Conservation (phyloP, 192 early-diverging fungal genomes). For the Entomortierella beljakovae region DNA sequence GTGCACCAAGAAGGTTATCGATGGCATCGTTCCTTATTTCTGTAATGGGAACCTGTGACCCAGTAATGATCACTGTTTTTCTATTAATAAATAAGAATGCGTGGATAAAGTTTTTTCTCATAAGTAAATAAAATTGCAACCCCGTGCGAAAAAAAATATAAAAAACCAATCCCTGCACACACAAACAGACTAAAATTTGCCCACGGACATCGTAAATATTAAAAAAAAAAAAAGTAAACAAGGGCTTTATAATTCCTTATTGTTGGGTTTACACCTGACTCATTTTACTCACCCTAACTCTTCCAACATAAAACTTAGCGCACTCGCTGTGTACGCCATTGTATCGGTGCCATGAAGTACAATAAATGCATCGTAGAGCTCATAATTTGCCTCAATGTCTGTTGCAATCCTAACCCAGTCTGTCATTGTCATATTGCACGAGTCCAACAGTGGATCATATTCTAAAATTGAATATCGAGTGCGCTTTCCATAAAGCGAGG, state of each 20-base stretch:
- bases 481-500: slow-evolving; percentile 89
- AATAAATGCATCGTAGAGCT: slow-evolving; percentile 94
- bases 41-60: slow-evolving; percentile 96
- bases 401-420: slow-evolving; percentile 98
- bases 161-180: no score
- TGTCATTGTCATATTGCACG: slow-evolving; percentile 90
- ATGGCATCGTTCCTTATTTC: slow-evolving; percentile 98
- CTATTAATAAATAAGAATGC: slow-evolving; percentile 48
- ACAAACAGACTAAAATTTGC: neutral
- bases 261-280: slow-evolving; percentile 8
- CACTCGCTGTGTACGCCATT: slow-evolving; percentile 89
- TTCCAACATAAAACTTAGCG: slow-evolving; percentile 96
- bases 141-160: slow-evolving; percentile 29
- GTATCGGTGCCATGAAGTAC: slow-evolving; percentile 95
- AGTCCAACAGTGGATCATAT: slow-evolving; percentile 95
- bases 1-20: slow-evolving; percentile 94
- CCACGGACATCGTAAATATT: neutral
- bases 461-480: slow-evolving; percentile 95
- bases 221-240: neutral
- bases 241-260: neutral
- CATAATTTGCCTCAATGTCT: slow-evolving; percentile 96
- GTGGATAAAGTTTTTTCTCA: neutral
- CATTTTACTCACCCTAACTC: slow-evolving; percentile 80
- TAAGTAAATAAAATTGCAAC: neutral
- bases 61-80: slow-evolving; percentile 97